Evolutionary conservation across 768 basidiomycete genomes (phyloP).

Genomic region (Pulveroboletus ravenelii): DNA sequence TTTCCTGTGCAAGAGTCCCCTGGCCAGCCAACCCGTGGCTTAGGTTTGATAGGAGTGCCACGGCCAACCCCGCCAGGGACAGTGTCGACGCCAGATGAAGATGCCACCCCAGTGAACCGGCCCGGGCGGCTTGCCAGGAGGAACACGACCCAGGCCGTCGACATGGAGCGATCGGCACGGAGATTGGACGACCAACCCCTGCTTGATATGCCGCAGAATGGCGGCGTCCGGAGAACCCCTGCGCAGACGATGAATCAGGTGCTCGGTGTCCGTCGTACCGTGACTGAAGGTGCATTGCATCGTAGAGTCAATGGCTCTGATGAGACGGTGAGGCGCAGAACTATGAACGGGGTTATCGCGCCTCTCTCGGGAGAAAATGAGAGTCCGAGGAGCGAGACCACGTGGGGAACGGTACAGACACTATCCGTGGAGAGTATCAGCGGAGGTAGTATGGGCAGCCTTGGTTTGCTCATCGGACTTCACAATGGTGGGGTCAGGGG

Average conservation of each 20-base stretch:
- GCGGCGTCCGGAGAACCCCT: conserved; percentile 17
- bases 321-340: conserved; percentile 7
- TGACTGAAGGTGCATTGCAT: conserved; percentile 12
- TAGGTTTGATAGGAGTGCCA: conserved; percentile 29
- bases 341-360: conserved; percentile 6
- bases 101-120: conserved; percentile 24
- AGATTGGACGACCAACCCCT: conserved; percentile 13
- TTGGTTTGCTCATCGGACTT: conserved; percentile 28
- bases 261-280: conserved; percentile 18
- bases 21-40: conserved; percentile 12
- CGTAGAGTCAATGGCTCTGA: conserved; percentile 7
- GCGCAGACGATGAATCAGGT: conserved; percentile 12
- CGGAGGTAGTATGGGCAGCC: conserved; percentile 25
- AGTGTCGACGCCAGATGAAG: conserved; percentile 26
- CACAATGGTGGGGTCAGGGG: conserved; percentile 28
- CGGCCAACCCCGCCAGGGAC: conserved; percentile 17
- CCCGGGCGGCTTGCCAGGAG: conserved; percentile 19
- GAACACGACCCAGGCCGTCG: conserved; percentile 20
- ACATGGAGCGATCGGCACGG: conserved; percentile 17
- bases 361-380: conserved; percentile 19
- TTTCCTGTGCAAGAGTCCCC: conserved; percentile 32
- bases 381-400: conserved; percentile 32
- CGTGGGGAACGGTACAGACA: conserved; percentile 34
- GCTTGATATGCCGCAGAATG: conserved; percentile 11
- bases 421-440: conserved; percentile 15